phyloP scores from a whole-genome alignment of 495 filamentous ascomycete species.

The Podospora conica region DNA sequence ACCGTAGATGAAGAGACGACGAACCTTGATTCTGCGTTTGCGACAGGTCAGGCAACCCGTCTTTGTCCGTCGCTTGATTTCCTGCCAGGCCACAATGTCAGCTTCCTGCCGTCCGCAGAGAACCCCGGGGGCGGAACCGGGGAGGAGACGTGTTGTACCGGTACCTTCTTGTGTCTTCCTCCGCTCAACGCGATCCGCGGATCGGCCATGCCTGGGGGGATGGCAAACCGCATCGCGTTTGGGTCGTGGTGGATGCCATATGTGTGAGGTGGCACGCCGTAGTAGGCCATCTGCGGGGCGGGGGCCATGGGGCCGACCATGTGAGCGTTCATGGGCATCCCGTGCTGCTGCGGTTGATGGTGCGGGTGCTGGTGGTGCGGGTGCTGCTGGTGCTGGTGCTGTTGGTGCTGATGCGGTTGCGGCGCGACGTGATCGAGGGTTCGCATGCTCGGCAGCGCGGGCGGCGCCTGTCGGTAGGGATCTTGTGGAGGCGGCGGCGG shows the following conservation, averaged over 20 bases:
- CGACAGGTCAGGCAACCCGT: slow-evolving; percentile 96
- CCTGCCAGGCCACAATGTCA: slow-evolving; percentile 39
- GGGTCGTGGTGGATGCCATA: slow-evolving; percentile 30
- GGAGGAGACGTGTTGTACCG: slow-evolving; percentile 11
- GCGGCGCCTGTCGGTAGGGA: slow-evolving; percentile 33
- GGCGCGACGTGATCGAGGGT: slow-evolving; percentile 46
- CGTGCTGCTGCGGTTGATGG: slow-evolving; percentile 26
- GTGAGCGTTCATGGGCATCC: slow-evolving; percentile 30
- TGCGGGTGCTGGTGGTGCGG: slow-evolving; percentile 30
- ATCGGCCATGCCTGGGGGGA: slow-evolving; percentile 45
- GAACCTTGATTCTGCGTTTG: slow-evolving; percentile 96
- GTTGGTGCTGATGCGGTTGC: slow-evolving; percentile 39
- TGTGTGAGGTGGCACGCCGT: slow-evolving; percentile 40
- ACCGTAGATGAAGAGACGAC: slow-evolving; percentile 28
- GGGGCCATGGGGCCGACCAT: slow-evolving; percentile 33
- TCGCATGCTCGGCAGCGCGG: slow-evolving; percentile 63
- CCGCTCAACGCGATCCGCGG: slow-evolving; percentile 64
- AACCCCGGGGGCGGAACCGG: neutral
- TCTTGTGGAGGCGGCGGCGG: slow-evolving; percentile 19
- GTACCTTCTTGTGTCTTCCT: slow-evolving; percentile 82
- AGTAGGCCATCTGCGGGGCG: slow-evolving; percentile 32
- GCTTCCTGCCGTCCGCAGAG: slow-evolving; percentile 19
- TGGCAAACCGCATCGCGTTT: slow-evolving; percentile 49
- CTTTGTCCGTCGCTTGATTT: slow-evolving; percentile 97
- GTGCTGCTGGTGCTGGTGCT: slow-evolving; percentile 40